phyloP scores from a whole-genome alignment of 2,329 filamentous ascomycete species.

The Botrytis paeoniae region DNA sequence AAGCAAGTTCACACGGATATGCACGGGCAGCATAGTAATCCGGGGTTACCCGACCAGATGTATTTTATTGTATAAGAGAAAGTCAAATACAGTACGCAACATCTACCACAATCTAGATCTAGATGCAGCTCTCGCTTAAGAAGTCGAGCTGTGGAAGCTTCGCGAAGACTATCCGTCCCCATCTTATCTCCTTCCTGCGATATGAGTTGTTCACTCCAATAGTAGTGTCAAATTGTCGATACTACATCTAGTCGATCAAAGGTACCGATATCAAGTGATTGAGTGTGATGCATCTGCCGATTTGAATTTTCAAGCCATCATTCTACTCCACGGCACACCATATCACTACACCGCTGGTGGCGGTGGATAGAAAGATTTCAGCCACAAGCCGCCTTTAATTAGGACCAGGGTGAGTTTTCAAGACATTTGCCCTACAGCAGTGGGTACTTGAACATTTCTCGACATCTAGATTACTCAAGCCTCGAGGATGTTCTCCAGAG shows the following conservation, averaged over 20 bases:
- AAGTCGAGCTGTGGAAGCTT: background rate
- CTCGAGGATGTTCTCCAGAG: background rate
- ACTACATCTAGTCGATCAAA: background rate
- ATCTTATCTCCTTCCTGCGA: conserved; percentile 4
- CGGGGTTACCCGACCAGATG: background rate
- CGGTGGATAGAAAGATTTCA: conserved; percentile 1
- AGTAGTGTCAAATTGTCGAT: background rate
- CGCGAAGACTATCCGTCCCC: background rate
- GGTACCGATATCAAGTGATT: background rate
- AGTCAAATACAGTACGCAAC: background rate
- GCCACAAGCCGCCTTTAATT: conserved; percentile 10
- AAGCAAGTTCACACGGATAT: background rate
- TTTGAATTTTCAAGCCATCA: background rate
- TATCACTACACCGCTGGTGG: background rate
- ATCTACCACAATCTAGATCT: background rate
- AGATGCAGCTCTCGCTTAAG: background rate
- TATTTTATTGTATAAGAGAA: background rate
- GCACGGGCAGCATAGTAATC: no score
- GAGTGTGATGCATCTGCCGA: background rate
- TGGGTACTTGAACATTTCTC: background rate
- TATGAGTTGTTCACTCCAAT: conserved; percentile 1
- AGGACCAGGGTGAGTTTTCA: background rate
- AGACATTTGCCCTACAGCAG: background rate
- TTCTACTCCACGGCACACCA: background rate
- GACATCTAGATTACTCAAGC: background rate